Conservation (phyloP, 2,329 filamentous ascomycete species). For the Pseudocercospora vitis region DNA sequence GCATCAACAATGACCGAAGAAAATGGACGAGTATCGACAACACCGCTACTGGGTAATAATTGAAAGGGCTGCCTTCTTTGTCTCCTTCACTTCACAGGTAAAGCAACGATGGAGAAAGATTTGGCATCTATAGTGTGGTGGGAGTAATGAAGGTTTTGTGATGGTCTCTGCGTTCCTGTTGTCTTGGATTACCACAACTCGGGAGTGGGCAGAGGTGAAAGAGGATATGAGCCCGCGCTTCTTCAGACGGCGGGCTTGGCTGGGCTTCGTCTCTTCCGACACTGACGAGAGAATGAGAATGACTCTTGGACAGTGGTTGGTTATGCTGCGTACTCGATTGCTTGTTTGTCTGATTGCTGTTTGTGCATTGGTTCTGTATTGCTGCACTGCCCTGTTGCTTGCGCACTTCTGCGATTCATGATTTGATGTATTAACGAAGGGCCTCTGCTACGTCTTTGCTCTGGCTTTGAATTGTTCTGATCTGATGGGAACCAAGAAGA, state of each 20-base stretch:
- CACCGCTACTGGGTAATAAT: conserved; percentile 15
- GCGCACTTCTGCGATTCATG: conserved; percentile 10
- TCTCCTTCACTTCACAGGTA: not conserved
- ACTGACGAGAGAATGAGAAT: not conserved
- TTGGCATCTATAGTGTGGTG: not conserved
- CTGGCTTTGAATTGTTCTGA: conserved; percentile 6
- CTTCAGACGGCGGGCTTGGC: not conserved
- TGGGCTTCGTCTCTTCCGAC: not conserved
- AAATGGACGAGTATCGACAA: conserved; percentile 3
- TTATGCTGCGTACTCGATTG: conserved; percentile 7
- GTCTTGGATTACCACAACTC: conserved; percentile 2
- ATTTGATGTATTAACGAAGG: conserved; percentile 18
- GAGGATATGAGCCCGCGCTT: not conserved
- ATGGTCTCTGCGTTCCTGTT: not conserved
- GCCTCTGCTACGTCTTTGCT: conserved; percentile 10
- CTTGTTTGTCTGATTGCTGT: conserved; percentile 4
- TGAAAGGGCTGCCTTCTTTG: conserved; percentile 2
- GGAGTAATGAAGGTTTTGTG: conserved; percentile 12
- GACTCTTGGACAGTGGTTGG: conserved; percentile 14
- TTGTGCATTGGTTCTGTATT: not conserved
- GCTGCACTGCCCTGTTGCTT: conserved; percentile 7
- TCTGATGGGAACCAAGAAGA: conserved; percentile 18
- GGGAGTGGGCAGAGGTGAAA: not conserved
- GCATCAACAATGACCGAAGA: conserved; percentile 10
- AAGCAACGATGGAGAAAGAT: not conserved